Base-by-base conservation (phyloP, 805 yeast genomes). In the Kockiozyma suomiensis region DNA sequence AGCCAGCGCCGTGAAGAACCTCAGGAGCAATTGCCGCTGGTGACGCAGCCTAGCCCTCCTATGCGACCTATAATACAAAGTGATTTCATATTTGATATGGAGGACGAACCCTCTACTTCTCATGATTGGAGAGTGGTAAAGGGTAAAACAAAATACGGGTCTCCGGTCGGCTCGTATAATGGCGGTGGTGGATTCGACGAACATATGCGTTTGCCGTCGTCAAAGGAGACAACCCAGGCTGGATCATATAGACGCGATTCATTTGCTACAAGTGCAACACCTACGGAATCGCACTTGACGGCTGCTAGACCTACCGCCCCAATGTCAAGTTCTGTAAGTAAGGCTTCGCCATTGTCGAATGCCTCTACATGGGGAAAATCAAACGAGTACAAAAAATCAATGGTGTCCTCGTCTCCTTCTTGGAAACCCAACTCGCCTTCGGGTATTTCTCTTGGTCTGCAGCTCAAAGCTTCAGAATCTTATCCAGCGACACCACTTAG, bases 41-140 rank as follows among this genome's bases (percentile, higher is more conserved):
- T 35, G 6, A 26, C 41, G 28, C 50, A 25, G 13, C 35, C 60
- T 15, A 59, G 60, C 43, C 60, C 64, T 10, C 21, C 38, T 6
- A 33, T 61, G 38, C 42, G 51, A 5, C 54, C 55, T 26, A 43
- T 38, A n/a, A 40, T 21, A 35, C 17, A 30, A 17, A 48, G 38
- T 47, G 67, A 64, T 23, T 53, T 63, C 23, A 60, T 64, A 17
- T 64, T 64, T 45, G 67, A 64, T 17, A 64, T 64, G 67, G 67
- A 64, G n/a, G 67, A 64, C 30, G 67, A 59, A 35, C 32, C 35
- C 7, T n/a, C 40, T 4, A 21, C 55, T 5, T 25, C 47, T n/a
- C 21, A 35, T 2, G 54, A 49, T 25, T 58, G 62, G 62, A 38
- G n/a, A 13, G 56, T 50, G 10, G 65, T 51, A 38, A 58, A 62